A percentile compares a stretch with the other conserved stretches of the same genome.
phyloP scores from a whole-genome alignment of 2,329 filamentous ascomycete species.

The Diplodia corticola region DNA sequence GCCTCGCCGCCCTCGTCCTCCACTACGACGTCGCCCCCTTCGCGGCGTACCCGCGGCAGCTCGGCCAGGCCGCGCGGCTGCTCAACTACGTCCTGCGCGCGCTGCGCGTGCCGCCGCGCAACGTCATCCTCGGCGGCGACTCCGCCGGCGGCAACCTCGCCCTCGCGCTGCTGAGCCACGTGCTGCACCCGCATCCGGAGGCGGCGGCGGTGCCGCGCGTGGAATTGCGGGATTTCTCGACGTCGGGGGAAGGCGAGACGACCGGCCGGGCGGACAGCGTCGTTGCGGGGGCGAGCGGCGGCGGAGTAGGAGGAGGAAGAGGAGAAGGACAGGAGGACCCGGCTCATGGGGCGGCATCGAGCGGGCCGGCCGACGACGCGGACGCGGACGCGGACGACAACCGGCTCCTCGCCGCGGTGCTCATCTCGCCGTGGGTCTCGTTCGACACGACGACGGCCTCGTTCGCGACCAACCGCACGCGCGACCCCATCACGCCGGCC shows the following conservation, averaged over 20 bases:
- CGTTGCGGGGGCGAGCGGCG: neutral
- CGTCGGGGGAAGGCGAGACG: no score
- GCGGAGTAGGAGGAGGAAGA: neutral
- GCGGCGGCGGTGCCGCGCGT: slow-evolving; percentile 16
- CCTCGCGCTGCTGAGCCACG: slow-evolving; percentile 30
- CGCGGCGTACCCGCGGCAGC: slow-evolving; percentile 29
- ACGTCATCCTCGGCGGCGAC: slow-evolving; percentile 26
- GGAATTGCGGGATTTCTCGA: neutral
- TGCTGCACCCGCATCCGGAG: slow-evolving; percentile 30
- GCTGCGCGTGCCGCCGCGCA: neutral
- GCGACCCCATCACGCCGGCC: neutral
- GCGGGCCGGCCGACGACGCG: no score
- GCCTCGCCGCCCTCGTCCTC: slow-evolving; percentile 28
- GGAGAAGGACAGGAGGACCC: no score
- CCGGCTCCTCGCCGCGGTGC: neutral
- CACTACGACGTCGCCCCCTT: slow-evolving; percentile 32
- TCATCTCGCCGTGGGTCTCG: slow-evolving; percentile 6
- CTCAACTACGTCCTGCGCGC: slow-evolving; percentile 27
- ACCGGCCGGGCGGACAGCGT: neutral
- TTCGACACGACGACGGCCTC: neutral
- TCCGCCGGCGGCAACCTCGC: slow-evolving; percentile 29
- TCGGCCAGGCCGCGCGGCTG: slow-evolving; percentile 28
- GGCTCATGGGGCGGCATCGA: no score
- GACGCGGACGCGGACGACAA: no score
- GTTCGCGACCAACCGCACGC: neutral